Base-by-base conservation (phyloP, 176 grass and related monocot genomes). In the Bromus sterilis region DNA sequence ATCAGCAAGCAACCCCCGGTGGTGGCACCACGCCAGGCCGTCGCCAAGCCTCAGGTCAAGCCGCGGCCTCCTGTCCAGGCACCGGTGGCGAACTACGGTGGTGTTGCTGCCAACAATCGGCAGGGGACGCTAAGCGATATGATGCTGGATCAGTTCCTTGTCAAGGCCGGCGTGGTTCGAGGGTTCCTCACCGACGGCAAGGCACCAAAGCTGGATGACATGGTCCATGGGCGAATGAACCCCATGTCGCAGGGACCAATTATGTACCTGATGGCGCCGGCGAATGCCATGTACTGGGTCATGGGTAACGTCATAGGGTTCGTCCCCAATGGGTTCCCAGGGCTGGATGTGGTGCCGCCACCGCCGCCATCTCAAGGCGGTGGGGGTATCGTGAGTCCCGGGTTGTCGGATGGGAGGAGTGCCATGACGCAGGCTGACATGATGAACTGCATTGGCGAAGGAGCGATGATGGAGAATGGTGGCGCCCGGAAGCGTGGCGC, bases 71-170 rank as follows among this genome's bases (percentile, higher is more conserved):
- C 77, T 78, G 46, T 69, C 10, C 89, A 87, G 33, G 82, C 60
- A 42, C 66, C 58, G 32, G 39, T n/a, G 67, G 40, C 43, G n/a
- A 84, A 46, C 78, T 65, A 86, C 15, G 66, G 59, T 68, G 33
- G 53, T 1, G 6, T 76, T 10, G 78, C 56, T 1, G 61, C 10
- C 24, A 34, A 36, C 6, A 51, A 48, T 13, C 80, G 94, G n/a
- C 89, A 94, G 57, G 87, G 13, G 13, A 98, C 95, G 35, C 69
- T 94, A 11, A 90, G 90, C 12, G 95, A 98, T 71, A 98, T 98
- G 92, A 98, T 92, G 25, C 92, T 98, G n/a, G 95, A 98, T 78
- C 92, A 94, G 36, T 98, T 98, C 75, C 76, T 98, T 21, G 76
- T 98, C 59, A 94, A 91, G 85, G 95, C 88, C 6, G 95, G 95